Conservation (phyloP, 2,329 filamentous ascomycete species). For the Hirsutella thompsonii region DNA sequence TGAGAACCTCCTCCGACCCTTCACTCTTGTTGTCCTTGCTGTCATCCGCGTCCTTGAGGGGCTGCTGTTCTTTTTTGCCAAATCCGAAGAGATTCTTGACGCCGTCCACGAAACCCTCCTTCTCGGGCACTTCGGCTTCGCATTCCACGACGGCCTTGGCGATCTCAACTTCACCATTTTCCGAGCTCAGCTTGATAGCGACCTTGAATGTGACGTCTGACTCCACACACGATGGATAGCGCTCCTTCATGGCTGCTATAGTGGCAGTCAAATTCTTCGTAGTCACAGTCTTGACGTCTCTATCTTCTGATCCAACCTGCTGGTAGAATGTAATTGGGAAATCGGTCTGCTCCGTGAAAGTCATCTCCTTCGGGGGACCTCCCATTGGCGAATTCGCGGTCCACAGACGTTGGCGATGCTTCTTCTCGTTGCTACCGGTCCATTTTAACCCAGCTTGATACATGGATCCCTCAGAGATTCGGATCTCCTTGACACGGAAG, state of each 20-base stretch:
- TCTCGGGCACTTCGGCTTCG: constrained; percentile 59
- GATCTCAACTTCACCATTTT: constrained; percentile 72
- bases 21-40: constrained; percentile 17
- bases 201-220: constrained; percentile 73
- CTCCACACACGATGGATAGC: constrained; percentile 58
- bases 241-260: constrained; percentile 64
- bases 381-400: constrained; percentile 64
- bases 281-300: constrained; percentile 50
- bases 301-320: constrained; percentile 45
- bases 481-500: constrained; percentile 96
- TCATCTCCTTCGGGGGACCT: constrained; percentile 66
- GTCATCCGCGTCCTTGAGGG: constrained; percentile 51
- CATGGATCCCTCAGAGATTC: constrained; percentile 60
- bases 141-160: constrained; percentile 69
- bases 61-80: constrained; percentile 73
- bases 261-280: constrained; percentile 81
- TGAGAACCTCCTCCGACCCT: constrained; percentile 24
- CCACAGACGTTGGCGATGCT: constrained; percentile 73
- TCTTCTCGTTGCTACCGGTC: constrained; percentile 53
- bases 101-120: constrained; percentile 77
- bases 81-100: constrained; percentile 96
- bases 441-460: constrained; percentile 71
- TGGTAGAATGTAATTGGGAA: constrained; percentile 74
- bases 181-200: constrained; percentile 54
- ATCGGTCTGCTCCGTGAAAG: constrained; percentile 71